These are phyloP conservation scores for Trifolium dubium DNA, from an alignment of 306 rosid species.

Conservation along the genomic window DNA sequence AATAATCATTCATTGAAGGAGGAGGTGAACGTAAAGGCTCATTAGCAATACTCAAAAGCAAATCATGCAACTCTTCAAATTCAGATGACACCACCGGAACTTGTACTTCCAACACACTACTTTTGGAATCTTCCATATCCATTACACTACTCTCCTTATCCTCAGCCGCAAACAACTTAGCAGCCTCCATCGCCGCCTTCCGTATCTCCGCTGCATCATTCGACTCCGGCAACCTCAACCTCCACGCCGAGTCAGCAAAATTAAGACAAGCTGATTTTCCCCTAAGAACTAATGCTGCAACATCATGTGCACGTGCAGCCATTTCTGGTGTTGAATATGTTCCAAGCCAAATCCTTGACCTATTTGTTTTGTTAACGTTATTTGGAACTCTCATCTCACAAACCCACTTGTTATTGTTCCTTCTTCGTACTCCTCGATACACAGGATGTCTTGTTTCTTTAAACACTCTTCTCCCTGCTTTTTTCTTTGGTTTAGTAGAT, in stretches of 20 bases:
- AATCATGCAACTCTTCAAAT: background rate
- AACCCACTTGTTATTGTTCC: conserved; percentile 86
- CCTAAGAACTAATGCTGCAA: conserved; percentile 65
- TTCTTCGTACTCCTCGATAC: conserved; percentile 68
- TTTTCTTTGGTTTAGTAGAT: conserved; percentile 64
- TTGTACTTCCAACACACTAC: background rate
- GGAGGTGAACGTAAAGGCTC: conserved; percentile 20
- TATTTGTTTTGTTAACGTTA: conserved; percentile 36
- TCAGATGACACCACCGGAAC: background rate
- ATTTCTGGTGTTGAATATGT: conserved; percentile 77
- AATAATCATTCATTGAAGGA: background rate
- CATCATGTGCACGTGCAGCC: conserved; percentile 93
- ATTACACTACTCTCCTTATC: background rate
- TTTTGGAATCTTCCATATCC: background rate
- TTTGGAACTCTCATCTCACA: conserved; percentile 83
- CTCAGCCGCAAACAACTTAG: conserved; percentile 35
- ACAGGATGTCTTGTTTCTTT: conserved; percentile 89
- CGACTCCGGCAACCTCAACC: conserved; percentile 52
- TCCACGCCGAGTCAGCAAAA: conserved; percentile 74
- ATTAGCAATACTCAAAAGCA: background rate
- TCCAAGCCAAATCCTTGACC: conserved; percentile 80
- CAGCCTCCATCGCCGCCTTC: conserved; percentile 65
- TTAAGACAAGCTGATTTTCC: conserved; percentile 77
- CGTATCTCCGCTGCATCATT: conserved; percentile 56
- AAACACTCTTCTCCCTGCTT: conserved; percentile 68